Base-by-base conservation (phyloP, 164 flowering plant species). In the Vitis vinifera region DNA sequence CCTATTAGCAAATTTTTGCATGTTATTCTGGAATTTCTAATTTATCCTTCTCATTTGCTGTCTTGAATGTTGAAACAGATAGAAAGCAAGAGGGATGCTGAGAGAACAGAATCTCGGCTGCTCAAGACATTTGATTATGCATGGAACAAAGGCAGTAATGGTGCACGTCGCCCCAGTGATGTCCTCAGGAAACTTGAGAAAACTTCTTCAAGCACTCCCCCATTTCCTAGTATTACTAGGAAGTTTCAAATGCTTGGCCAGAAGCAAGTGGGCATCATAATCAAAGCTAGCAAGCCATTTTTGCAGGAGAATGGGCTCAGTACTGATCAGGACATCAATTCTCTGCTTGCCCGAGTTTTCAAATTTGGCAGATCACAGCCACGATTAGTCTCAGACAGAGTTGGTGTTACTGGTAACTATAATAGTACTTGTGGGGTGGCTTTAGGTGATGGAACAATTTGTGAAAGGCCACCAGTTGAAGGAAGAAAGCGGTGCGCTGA, bases 101-200 rank as follows among this genome's bases (percentile, higher is more conserved):
- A 75, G 79, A 76, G 62, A 71, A 84, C 87, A 51, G 97, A 93
- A 78, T 79, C 81, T 53, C 79, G 67, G 68, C 81, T 91, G 55
- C 89, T 93, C 12, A 62, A 73, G 9, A 77, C 49, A 58, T 91
- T 89, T 77, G 94, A 91, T 75, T 91, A 89, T 78, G 94, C 93
- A 55, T 93, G 98, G 98, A 93, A 92, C 72, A 87, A 80, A 80
- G 90, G 79, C 19, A 73, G 81, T 11, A 93, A 93, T 76, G 91
- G 89, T 31, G 30, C 75, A 30, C 88, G 94, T 4, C 94, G 98
- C 59, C 84, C 77, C 10, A 59, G 80, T 76, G 94, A 91, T 65
- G 62, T 93, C 71, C 76, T 81, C 29, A 29, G 67, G 57, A 91
- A 87, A 70, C 86, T 95, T 8, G 76, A 88, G 8, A 73, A 76